Base-by-base conservation (phyloP, 345 rosid genomes). In the Limnanthes douglasii region DNA sequence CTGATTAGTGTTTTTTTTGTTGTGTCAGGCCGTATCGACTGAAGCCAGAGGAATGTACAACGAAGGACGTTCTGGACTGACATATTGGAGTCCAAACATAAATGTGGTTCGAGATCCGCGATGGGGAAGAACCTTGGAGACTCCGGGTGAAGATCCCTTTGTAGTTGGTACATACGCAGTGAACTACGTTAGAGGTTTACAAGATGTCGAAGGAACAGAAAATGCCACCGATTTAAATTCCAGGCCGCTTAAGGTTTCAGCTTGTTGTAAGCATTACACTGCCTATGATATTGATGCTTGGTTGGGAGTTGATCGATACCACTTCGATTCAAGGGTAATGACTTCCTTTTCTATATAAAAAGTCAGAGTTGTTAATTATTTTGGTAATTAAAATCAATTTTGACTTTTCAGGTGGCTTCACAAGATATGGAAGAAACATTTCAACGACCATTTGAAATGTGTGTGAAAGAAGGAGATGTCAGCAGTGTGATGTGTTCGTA, bases 81-180 rank as follows among this genome's bases (percentile, higher is more conserved):
- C 66, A 36, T 69, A 31, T 37, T 66, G 81, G 93, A 70, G 75
- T 15, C 86, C 86, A 2, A 66, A 61, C 32, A 59, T 75, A 8
- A 65, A 69, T 35, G 35, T 70, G 7, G 57, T 62, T 11, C 27
- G 76, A 16, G 76, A 72, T 31, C 81, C 76, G 0, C 57, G 74
- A 31, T 73, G 69, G 77, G 71, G 69, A 4, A 52, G 70, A 6
- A 63, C 51, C 6, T 62, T 51, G 20, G 81, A 68, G 46, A 72
- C 70, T 4, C 63, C 66, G 3, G 77, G 77, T 1, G 73, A 73
- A 36, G 82, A 69, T 35, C 82, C 77, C 15, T 43, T 56, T 9
- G 62, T 73, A 0, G 51, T 59, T 5, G 52, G 57, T 0, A 54
- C 14, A 12, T 69, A 62, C 37, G 77, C 55, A 3, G 63, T 53